These are phyloP conservation scores for Termitomyces sp. DNA, from an alignment of 768 basidiomycete genomes.

Conservation along the genomic window DNA sequence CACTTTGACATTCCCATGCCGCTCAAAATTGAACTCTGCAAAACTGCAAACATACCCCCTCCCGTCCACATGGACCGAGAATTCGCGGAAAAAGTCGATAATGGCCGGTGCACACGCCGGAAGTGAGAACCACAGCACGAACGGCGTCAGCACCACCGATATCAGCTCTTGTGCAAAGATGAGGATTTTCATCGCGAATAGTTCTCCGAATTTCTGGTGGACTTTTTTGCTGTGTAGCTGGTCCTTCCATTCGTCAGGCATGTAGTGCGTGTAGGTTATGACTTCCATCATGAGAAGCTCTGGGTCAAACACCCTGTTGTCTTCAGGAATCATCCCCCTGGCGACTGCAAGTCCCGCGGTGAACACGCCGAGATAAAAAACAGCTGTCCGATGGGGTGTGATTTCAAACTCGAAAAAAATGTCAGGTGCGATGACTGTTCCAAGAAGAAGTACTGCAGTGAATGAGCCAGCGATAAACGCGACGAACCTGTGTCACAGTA, in stretches of 20 bases:
- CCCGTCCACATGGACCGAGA: conserved; percentile 93
- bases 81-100: conserved; percentile 97
- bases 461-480: conserved; percentile 97
- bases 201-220: conserved; percentile 84
- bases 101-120: conserved; percentile 86
- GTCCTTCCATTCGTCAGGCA: conserved; percentile 90
- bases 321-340: conserved; percentile 93
- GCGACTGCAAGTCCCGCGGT: conserved; percentile 85
- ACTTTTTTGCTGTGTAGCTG: conserved; percentile 88
- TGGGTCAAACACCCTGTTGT: conserved; percentile 90
- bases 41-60: conserved; percentile 97
- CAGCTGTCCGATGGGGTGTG: conserved; percentile 83
- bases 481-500: conserved; percentile 66
- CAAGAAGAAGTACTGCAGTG: conserved; percentile 89
- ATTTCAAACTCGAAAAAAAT: conserved; percentile 93
- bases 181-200: conserved; percentile 90
- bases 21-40: conserved; percentile 95
- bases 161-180: conserved; percentile 85
- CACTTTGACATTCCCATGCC: conserved; percentile 89
- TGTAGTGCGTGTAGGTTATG: conserved; percentile 90
- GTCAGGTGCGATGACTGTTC: conserved; percentile 91
- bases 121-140: conserved; percentile 89
- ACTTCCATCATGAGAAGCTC: conserved; percentile 91
- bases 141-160: conserved; percentile 90
- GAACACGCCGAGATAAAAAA: conserved; percentile 91